Evolutionary conservation across 495 filamentous ascomycete species (phyloP).

Genomic region (Penicillium mononematosum): DNA sequence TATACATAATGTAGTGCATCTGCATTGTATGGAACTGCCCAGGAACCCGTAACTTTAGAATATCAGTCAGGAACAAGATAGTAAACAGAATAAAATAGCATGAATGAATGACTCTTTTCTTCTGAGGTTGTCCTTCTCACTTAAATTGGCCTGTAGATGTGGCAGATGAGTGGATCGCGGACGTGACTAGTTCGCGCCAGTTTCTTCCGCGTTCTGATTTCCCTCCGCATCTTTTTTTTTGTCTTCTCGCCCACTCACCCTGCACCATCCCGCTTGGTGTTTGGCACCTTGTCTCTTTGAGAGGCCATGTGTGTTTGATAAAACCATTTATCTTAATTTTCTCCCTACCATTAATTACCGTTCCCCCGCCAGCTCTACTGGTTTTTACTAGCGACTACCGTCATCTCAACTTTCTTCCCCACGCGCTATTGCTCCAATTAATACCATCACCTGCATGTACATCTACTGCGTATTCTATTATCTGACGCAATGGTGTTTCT

Average conservation of each 20-base stretch:
- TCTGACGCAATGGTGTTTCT: constrained; percentile 35
- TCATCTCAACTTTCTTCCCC: not conserved
- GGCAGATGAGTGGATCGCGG: constrained; percentile 4
- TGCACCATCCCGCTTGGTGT: not conserved
- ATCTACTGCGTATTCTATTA: not conserved
- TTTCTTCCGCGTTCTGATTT: constrained; percentile 5
- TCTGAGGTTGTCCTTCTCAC: not conserved
- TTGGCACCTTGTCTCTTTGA: not conserved
- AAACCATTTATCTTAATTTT: not conserved
- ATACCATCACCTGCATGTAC: not conserved
- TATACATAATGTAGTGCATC: not conserved
- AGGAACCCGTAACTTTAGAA: not conserved
- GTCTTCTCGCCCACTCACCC: not conserved
- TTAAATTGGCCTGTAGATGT: not conserved
- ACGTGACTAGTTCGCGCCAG: constrained; percentile 1
- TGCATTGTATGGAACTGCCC: not conserved
- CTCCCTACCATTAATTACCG: not conserved
- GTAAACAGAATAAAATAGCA: not conserved
- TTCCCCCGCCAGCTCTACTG: not conserved
- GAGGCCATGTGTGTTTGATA: not conserved
- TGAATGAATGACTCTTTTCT: not conserved
- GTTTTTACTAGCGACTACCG: not conserved
- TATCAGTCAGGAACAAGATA: not conserved
- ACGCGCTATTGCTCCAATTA: not conserved
- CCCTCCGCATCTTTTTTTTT: not conserved